Base-by-base conservation (phyloP, 352 stramenopile genomes). In the Phytophthora syringae region DNA sequence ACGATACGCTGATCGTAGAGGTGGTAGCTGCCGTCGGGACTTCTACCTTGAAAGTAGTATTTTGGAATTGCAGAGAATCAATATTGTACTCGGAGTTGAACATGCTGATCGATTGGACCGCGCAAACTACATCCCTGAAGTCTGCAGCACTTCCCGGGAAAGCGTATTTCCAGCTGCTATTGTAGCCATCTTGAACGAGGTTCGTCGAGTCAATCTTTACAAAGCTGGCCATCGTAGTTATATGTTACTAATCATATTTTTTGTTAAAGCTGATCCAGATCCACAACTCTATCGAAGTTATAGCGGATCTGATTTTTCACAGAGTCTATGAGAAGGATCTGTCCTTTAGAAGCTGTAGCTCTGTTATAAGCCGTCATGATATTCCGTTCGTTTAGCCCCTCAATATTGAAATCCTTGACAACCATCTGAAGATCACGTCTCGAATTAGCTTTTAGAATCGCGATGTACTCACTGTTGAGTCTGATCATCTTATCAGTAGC, bases 401-500 rank as follows among this genome's bases (percentile, higher is more conserved):
- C n/a, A n/a, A n/a, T n/a, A n/a, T n/a, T n/a, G n/a, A n/a, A n/a
- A 50, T 78, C 70, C 22, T 12, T 43, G 11, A 72, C 28, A 54
- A 75, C 42, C 60, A 78, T 68, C 28, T 61, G 30, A 44, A 78
- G 40, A 75, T 78, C 70, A 47, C 65, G 53, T 22, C 67, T 78
- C 20, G 43, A 64, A 39, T 78, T 78, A 16, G 60, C 70, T 32
- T 72, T 78, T 28, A 78, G 32, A 24, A 78, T 72, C 0, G 37
- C 22, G 12, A 67, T 11, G 12, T 72, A 72, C 52, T 74, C 65
- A 21, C 11, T 21, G 37, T 75, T 78, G 40, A 78, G 56, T 42
- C 65, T 43, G 49, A 78, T 75, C 64, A 78, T 75, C 39, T 72
- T 80, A 42, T 77, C 67, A 2, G 51, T 70, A 18, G 67, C 67